phyloP scores from a whole-genome alignment of 306 rosid species.

The Rosa rugosa region DNA sequence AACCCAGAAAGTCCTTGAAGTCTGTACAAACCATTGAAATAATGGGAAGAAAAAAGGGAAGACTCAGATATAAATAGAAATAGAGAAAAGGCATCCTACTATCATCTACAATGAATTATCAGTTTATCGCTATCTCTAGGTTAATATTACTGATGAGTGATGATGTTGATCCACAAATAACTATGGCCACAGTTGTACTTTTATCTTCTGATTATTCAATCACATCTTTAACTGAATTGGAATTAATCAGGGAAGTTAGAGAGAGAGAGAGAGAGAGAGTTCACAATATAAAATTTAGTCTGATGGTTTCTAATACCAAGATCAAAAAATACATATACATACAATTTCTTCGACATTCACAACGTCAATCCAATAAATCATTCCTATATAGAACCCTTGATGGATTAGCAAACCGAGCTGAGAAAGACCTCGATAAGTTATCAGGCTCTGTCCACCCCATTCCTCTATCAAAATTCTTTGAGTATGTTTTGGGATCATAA shows the following conservation, averaged over 20 bases:
- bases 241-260: not conserved
- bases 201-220: not conserved
- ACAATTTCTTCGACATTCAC: not conserved
- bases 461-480: slow-evolving; percentile 63
- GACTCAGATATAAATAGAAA: not conserved
- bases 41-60: not conserved
- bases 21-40: not conserved
- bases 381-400: slow-evolving; percentile 40
- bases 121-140: not conserved
- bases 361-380: slow-evolving; percentile 27
- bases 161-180: not conserved
- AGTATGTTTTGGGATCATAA: slow-evolving; percentile 50
- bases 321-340: not conserved
- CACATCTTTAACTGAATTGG: not conserved
- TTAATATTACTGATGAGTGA: not conserved
- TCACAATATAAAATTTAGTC: not conserved
- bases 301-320: slow-evolving; percentile 7
- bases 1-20: not conserved
- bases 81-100: not conserved
- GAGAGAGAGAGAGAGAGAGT: not conserved
- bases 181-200: not conserved
- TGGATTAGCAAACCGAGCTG: slow-evolving; percentile 68
- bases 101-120: not conserved
- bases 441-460: slow-evolving; percentile 57
- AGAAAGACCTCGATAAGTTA: slow-evolving; percentile 57